Conservation (phyloP, 257 asterid genomes). For the Lycium ferocissimum region DNA sequence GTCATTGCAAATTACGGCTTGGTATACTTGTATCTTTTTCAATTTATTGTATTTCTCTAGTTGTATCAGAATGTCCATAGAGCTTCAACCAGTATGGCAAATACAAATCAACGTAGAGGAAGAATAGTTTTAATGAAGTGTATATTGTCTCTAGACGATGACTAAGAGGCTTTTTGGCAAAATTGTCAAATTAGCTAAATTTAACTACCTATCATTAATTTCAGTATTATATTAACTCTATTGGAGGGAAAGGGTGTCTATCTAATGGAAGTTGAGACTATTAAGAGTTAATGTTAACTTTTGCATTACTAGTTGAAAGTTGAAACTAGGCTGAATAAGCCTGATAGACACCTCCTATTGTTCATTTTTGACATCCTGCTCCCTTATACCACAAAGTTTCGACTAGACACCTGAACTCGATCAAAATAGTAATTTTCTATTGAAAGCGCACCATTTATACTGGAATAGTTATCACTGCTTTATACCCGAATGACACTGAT, state of each 20-base stretch:
- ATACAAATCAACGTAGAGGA: not conserved
- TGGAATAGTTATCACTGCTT: not conserved
- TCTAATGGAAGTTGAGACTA: not conserved
- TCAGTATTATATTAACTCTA: not conserved
- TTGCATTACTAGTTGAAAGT: not conserved
- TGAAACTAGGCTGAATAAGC: not conserved
- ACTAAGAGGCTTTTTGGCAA: not conserved
- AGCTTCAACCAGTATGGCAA: not conserved
- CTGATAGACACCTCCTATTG: not conserved
- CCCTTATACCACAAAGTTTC: not conserved
- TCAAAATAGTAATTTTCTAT: not conserved
- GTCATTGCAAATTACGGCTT: not conserved
- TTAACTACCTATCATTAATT: too few species aligned
- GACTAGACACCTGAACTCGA: not conserved
- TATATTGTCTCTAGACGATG: not conserved
- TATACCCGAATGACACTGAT: not conserved
- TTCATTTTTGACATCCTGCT: not conserved
- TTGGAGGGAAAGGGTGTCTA: not conserved
- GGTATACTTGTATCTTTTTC: not conserved
- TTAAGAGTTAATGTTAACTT: not conserved
- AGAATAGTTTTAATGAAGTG: not conserved
- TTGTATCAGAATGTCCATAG: not conserved
- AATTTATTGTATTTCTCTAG: conserved; percentile 10
- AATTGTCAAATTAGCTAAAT: not conserved
- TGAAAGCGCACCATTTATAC: not conserved